Conservation (phyloP, 176 grass and related monocot species). For the Metroxylon sagu region DNA sequence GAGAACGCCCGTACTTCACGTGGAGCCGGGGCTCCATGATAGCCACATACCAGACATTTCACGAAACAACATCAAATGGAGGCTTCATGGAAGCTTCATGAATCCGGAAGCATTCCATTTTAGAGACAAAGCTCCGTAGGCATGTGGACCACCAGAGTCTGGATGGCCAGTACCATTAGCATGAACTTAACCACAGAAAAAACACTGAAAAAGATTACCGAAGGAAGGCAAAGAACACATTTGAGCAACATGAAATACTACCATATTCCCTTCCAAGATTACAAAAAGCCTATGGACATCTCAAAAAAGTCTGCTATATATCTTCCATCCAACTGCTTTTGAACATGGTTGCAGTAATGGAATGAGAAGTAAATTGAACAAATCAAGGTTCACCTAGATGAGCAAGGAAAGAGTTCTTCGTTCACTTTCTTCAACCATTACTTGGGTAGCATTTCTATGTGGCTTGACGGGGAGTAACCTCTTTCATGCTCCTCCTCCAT, state of each 20-base stretch:
- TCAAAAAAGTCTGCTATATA: no score
- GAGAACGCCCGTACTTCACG: no score
- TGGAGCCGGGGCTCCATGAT: no score
- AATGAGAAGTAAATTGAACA: background rate
- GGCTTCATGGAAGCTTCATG: conserved; percentile 9
- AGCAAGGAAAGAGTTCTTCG: background rate
- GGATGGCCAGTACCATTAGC: no score
- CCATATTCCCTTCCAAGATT: conserved; percentile 4
- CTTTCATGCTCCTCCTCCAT: no score
- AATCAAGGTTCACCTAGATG: background rate
- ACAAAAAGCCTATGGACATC: background rate
- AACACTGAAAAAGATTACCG: background rate
- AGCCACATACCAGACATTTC: background rate
- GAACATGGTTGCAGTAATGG: background rate
- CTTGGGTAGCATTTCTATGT: no score
- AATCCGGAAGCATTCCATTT: background rate
- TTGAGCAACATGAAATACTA: conserved; percentile 11
- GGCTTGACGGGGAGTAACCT: no score
- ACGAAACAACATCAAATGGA: background rate
- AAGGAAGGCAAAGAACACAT: background rate
- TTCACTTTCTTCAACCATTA: no score
- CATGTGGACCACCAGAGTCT: background rate
- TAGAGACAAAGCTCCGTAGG: background rate
- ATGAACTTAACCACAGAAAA: background rate
- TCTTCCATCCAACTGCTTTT: background rate